Percentiles rank a stretch among this genome's conserved stretches.
Evolutionary conservation across 768 basidiomycete genomes (phyloP).

Genomic region (Suillus spraguei): DNA sequence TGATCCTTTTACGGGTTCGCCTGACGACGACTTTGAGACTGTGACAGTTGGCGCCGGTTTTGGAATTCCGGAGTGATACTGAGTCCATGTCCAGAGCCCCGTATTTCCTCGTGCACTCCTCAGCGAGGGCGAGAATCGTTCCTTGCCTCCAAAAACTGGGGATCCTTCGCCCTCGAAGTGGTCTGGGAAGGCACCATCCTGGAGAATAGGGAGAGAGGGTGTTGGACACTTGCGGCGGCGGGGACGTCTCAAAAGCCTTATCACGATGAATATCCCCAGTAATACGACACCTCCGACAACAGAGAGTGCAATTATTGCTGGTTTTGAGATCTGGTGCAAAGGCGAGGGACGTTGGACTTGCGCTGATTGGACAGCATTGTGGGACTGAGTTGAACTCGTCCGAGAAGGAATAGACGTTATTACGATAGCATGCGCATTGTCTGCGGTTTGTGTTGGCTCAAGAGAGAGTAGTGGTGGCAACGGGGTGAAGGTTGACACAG

Average conservation of each 20-base stretch:
- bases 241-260: slow-evolving; percentile 52
- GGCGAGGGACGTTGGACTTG: slow-evolving; percentile 15
- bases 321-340: slow-evolving; percentile 46
- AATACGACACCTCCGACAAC: slow-evolving; percentile 53
- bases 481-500: slow-evolving; percentile 28
- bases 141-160: slow-evolving; percentile 79
- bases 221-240: slow-evolving; percentile 55
- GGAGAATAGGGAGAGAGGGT: slow-evolving; percentile 76
- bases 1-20: slow-evolving; percentile 12
- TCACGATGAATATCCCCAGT: slow-evolving; percentile 48
- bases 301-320: slow-evolving; percentile 54
- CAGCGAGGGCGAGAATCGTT: slow-evolving; percentile 46
- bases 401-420: slow-evolving; percentile 17
- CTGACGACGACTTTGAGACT: slow-evolving; percentile 27
- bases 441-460: neutral
- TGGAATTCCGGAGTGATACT: slow-evolving; percentile 46
- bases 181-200: slow-evolving; percentile 53
- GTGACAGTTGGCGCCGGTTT: slow-evolving; percentile 27
- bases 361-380: slow-evolving; percentile 7
- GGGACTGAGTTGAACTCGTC: slow-evolving; percentile 11
- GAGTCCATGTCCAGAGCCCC: slow-evolving; percentile 58
- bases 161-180: slow-evolving; percentile 45
- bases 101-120: slow-evolving; percentile 42
- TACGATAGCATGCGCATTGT: slow-evolving; percentile 1
- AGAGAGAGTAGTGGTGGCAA: slow-evolving; percentile 25